Evolutionary conservation across 2,329 filamentous ascomycete genomes (phyloP).

Genomic region (Colletotrichum eremochloae): DNA sequence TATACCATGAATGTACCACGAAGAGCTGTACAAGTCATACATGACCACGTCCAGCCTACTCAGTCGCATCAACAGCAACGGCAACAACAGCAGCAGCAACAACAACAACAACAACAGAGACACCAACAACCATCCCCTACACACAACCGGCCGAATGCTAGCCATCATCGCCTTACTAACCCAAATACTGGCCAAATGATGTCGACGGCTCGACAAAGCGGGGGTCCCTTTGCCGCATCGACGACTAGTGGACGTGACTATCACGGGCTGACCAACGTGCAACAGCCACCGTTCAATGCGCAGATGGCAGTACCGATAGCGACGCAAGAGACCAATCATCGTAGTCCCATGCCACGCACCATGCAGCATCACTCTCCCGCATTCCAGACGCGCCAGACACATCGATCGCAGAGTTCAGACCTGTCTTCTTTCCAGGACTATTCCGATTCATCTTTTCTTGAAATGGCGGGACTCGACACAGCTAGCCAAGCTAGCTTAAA

Average conservation of each 20-base stretch:
- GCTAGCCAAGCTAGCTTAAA: conserved; percentile 21
- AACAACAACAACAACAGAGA: neutral
- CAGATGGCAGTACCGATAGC: neutral
- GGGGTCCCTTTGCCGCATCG: conserved; percentile 7
- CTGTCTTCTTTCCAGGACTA: conserved; percentile 32
- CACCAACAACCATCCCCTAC: neutral
- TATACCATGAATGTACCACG: conserved; percentile 7
- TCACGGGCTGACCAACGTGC: conserved; percentile 8
- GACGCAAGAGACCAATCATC: conserved; percentile 12
- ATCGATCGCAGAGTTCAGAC: conserved; percentile 1
- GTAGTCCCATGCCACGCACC: neutral
- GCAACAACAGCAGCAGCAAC: conserved; percentile 18
- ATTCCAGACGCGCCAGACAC: conserved; percentile 24
- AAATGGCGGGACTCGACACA: conserved; percentile 28
- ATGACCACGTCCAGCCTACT: conserved; percentile 13
- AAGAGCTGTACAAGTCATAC: conserved; percentile 13
- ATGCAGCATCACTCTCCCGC: conserved; percentile 14
- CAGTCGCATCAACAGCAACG: conserved; percentile 43
- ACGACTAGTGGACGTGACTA: conserved; percentile 11
- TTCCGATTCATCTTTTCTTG: conserved; percentile 33
- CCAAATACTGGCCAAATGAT: neutral
- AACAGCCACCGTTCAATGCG: conserved; percentile 19
- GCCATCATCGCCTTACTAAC: conserved; percentile 39
- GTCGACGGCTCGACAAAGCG: conserved; percentile 8
- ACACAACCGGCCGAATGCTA: conserved; percentile 19